Evolutionary conservation across 2,329 filamentous ascomycete species (phyloP).

Genomic region (Didymella pomorum): DNA sequence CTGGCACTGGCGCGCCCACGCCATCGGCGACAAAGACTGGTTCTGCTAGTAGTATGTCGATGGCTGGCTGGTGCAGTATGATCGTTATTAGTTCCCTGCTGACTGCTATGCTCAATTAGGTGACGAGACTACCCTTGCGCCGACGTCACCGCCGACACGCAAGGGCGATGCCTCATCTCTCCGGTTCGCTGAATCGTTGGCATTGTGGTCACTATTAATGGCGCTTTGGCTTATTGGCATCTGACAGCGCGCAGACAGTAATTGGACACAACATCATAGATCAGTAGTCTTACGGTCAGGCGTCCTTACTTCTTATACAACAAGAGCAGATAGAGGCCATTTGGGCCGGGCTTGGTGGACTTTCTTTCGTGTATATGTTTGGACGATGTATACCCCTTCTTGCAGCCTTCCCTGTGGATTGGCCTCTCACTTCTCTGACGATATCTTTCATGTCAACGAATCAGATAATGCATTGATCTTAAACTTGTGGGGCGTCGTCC

Average conservation of each 20-base stretch:
- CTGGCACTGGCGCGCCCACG: conserved; percentile 23
- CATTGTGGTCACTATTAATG: background rate
- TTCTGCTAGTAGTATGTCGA: conserved; percentile 21
- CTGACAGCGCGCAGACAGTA: background rate
- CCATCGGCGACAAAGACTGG: conserved; percentile 32
- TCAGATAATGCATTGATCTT: background rate
- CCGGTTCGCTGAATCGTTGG: background rate
- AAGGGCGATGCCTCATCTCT: conserved; percentile 5
- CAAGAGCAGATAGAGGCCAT: background rate
- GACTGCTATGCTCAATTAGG: conserved; percentile 20
- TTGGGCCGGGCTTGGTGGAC: background rate
- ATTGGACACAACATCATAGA: background rate
- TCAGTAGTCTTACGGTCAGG: background rate
- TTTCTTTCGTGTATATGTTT: conserved; percentile 27
- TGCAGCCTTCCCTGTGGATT: conserved; percentile 9
- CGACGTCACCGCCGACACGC: conserved; percentile 3
- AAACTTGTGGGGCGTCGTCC: background rate
- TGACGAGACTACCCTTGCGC: background rate
- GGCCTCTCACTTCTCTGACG: conserved; percentile 10
- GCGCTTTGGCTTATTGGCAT: conserved; percentile 1
- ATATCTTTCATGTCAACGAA: conserved; percentile 11
- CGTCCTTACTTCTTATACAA: too few species aligned
- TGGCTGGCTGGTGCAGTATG: conserved; percentile 20
- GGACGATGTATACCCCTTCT: conserved; percentile 29
- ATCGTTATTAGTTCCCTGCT: conserved; percentile 17